Evolutionary conservation across 2,329 filamentous ascomycete species (phyloP).

Genomic region (Coniochaeta sp.): DNA sequence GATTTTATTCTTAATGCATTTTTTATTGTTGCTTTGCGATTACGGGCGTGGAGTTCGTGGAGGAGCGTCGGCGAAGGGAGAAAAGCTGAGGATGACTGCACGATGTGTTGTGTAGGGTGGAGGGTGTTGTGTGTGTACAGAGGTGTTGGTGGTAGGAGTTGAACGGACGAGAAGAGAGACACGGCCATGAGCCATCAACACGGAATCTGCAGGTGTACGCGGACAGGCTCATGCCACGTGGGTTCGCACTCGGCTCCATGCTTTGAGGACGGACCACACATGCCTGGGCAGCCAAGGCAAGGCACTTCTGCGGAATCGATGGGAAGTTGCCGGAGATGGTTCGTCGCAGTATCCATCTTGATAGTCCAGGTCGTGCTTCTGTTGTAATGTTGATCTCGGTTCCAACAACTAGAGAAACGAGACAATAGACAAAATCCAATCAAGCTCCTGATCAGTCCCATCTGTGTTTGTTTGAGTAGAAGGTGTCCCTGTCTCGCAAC

Average conservation of each 20-base stretch:
- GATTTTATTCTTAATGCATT: slow-evolving; percentile 17
- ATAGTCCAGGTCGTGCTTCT: background rate
- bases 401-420: background rate
- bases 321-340: background rate
- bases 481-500: too few relatives aligned
- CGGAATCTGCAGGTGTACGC: background rate
- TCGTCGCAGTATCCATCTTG: background rate
- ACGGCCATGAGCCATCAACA: background rate
- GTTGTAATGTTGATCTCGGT: background rate
- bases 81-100: background rate
- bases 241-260: too few relatives aligned
- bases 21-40: slow-evolving; percentile 7
- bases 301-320: background rate
- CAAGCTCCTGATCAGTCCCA: background rate
- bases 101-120: background rate
- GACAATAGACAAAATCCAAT: background rate
- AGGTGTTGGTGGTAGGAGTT: background rate
- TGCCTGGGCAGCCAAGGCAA: background rate
- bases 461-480: background rate
- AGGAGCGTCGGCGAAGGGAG: background rate
- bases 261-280: too few relatives aligned
- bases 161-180: background rate
- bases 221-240: too few relatives aligned
- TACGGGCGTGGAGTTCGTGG: background rate
- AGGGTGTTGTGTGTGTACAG: background rate